Evolutionary conservation across 179 eudicot species (phyloP).

Genomic region (Corrigiola litoralis): DNA sequence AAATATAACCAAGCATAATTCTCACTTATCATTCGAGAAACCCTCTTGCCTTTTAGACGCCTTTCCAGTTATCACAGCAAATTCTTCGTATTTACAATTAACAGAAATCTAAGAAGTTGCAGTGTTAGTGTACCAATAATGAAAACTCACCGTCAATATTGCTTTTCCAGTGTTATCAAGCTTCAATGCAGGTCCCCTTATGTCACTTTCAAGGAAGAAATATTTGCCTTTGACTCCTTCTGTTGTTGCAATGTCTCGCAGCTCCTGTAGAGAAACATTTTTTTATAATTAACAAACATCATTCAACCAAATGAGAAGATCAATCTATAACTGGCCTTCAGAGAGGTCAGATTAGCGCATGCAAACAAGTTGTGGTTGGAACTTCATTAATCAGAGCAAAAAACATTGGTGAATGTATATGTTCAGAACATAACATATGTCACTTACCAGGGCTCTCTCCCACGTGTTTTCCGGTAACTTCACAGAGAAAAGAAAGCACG

Average conservation of each 20-base stretch:
- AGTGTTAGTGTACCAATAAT: not conserved
- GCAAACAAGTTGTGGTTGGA: not conserved
- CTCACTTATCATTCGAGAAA: not conserved
- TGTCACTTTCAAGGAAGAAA: conserved; percentile 78
- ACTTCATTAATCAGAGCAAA: not conserved
- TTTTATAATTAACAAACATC: not conserved
- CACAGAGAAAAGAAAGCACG: conserved; percentile 24
- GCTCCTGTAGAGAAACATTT: conserved; percentile 40
- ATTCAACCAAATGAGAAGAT: not conserved
- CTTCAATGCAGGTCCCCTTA: conserved; percentile 81
- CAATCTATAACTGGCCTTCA: not conserved
- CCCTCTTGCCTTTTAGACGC: not conserved
- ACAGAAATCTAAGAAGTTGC: not conserved
- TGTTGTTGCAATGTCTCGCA: conserved; percentile 61
- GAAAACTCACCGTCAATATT: conserved; percentile 66
- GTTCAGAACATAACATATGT: not conserved
- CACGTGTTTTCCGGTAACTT: conserved; percentile 67
- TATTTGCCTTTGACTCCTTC: conserved; percentile 86
- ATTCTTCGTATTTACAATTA: no score
- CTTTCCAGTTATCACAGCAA: not conserved
- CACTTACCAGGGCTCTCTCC: conserved; percentile 83
- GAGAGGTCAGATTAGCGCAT: not conserved
- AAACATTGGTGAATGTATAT: not conserved
- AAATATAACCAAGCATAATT: not conserved
- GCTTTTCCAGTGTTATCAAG: conserved; percentile 91